Conservation (phyloP, 2,329 filamentous ascomycete genomes). For the Arthrocladium fulminans region DNA sequence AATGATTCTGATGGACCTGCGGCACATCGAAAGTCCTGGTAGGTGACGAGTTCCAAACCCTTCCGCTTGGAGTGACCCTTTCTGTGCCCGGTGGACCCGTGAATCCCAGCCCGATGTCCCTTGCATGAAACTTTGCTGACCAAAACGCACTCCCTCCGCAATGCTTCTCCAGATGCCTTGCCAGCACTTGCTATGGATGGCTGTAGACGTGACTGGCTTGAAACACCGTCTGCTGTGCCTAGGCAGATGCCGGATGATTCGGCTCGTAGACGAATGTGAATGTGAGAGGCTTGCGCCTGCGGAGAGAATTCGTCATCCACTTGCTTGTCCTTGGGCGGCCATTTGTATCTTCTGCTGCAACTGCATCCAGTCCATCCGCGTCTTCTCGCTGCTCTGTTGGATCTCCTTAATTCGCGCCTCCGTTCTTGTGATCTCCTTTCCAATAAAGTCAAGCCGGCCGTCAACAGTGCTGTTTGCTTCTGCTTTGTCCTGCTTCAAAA, state of each 20-base stretch:
- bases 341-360: constrained; percentile 23
- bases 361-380: constrained; percentile 51
- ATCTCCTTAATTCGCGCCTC: constrained; percentile 57
- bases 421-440: constrained; percentile 72
- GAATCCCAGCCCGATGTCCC: background rate
- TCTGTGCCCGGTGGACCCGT: background rate
- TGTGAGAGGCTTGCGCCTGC: too few relatives aligned
- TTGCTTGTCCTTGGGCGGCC: constrained; percentile 17
- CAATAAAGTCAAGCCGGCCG: constrained; percentile 82
- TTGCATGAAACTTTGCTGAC: too few relatives aligned
- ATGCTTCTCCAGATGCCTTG: background rate
- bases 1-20: background rate
- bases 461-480: constrained; percentile 89
- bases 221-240: background rate
- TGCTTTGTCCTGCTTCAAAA: constrained; percentile 86
- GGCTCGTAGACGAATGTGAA: too few relatives aligned
- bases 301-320: too few relatives aligned
- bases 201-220: background rate
- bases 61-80: background rate
- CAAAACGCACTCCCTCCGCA: too few relatives aligned
- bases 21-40: background rate
- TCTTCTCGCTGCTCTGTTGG: constrained; percentile 55
- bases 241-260: background rate
- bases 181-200: background rate
- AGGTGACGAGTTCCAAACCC: background rate